Percentiles rank a stretch among this genome's conserved stretches.
Conservation (phyloP, 148 eudicot genomes). For the Spergularia marina region DNA sequence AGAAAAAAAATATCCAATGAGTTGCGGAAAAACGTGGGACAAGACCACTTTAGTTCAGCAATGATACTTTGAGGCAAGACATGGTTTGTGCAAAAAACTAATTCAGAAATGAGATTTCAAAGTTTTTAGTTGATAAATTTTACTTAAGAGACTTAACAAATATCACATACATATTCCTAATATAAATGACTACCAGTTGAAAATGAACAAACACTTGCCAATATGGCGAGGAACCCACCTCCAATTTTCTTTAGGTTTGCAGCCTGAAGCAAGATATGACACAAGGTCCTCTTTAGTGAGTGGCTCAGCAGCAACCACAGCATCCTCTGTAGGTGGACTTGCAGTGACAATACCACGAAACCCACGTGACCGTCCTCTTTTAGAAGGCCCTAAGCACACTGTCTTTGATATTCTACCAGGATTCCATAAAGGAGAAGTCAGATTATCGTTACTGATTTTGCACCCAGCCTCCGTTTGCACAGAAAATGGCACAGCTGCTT, state of each 20-base stretch:
- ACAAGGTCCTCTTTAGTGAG: conserved; percentile 93
- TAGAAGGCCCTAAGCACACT: conserved; percentile 23
- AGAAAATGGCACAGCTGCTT: conserved; percentile 50
- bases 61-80: not conserved
- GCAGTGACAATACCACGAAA: conserved; percentile 60
- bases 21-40: not conserved
- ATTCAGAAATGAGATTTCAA: no score
- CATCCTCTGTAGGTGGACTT: conserved; percentile 88
- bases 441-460: conserved; percentile 33
- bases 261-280: conserved; percentile 84
- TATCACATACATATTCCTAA: not conserved
- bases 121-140: no score
- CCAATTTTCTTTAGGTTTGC: conserved; percentile 97
- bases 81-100: not conserved
- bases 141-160: not conserved
- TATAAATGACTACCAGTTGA: not conserved
- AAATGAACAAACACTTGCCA: not conserved
- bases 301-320: conserved; percentile 70
- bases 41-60: not conserved
- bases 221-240: conserved; percentile 40
- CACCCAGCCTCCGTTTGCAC: conserved; percentile 37
- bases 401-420: conserved; percentile 33
- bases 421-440: conserved; percentile 31
- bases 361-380: conserved; percentile 37
- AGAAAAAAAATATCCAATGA: not conserved